Percentiles rank a stretch among this genome's conserved stretches.
Evolutionary conservation across 164 flowering plant species (phyloP).

Genomic region (Pachysandra terminalis): DNA sequence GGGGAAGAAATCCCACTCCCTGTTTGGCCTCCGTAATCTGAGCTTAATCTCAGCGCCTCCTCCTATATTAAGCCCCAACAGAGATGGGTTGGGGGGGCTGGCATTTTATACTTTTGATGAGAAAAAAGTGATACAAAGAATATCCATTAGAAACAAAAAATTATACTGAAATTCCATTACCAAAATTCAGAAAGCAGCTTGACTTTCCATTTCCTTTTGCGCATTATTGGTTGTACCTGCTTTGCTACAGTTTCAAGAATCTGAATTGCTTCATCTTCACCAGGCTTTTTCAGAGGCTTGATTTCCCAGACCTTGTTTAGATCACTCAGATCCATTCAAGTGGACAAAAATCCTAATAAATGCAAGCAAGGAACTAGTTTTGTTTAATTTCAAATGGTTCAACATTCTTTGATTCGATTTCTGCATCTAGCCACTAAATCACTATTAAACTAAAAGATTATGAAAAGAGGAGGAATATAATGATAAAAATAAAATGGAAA

Average conservation of each 20-base stretch:
- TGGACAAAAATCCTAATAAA: too few species aligned
- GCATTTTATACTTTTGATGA: background rate
- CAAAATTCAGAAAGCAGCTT: conserved; percentile 69
- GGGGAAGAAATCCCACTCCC: conserved; percentile 56
- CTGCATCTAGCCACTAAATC: too few species aligned
- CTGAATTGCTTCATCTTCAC: conserved; percentile 51
- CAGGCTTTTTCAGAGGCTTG: conserved; percentile 47
- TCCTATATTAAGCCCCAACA: conserved; percentile 64
- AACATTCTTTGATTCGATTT: too few species aligned
- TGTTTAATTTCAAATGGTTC: too few species aligned
- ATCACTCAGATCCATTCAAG: conserved; percentile 44
- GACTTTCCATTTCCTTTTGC: conserved; percentile 63
- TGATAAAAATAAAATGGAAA: too few species aligned
- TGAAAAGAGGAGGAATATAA: too few species aligned
- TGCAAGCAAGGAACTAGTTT: too few species aligned
- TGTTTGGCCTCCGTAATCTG: conserved; percentile 56
- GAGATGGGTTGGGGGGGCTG: conserved; percentile 53
- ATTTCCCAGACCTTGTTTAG: conserved; percentile 72
- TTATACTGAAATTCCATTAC: conserved; percentile 19
- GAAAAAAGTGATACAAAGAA: background rate
- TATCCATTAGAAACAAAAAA: background rate
- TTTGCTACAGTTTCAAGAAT: conserved; percentile 54
- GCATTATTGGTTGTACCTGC: conserved; percentile 75
- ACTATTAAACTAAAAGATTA: too few species aligned
- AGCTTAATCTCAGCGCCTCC: conserved; percentile 54